phyloP scores from a whole-genome alignment of 2,329 filamentous ascomycete genomes.

The Blastomyces emzantsi region DNA sequence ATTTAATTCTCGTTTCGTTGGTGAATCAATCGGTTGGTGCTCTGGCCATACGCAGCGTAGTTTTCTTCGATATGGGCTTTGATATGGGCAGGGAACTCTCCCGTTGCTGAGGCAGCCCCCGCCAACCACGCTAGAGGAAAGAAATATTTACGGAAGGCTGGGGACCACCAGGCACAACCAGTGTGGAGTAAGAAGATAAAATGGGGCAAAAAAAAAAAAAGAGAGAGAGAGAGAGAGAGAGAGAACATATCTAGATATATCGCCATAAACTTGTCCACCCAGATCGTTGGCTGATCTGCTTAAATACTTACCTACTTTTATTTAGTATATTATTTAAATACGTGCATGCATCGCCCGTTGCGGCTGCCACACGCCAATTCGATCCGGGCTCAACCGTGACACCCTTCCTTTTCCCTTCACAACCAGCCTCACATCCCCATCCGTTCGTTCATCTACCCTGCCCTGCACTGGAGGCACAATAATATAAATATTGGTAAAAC shows the following conservation, averaged over 20 bases:
- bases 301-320: no score
- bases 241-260: background rate
- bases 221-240: background rate
- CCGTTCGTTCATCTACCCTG: background rate
- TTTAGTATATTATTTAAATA: no score
- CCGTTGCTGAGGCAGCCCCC: slow-evolving; percentile 5
- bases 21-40: no score
- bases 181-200: background rate
- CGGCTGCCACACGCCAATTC: background rate
- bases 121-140: background rate
- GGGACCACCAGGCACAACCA: background rate
- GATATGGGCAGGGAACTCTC: background rate
- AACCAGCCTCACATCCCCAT: background rate
- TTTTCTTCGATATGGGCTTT: no score
- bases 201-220: background rate
- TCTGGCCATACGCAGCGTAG: no score
- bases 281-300: background rate
- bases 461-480: background rate
- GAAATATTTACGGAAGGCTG: background rate
- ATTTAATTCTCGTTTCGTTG: background rate
- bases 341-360: background rate
- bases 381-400: background rate
- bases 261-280: background rate
- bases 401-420: background rate
- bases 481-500: background rate